Evolutionary conservation across 306 rosid species (phyloP).

Genomic region (Cucurbita ficifolia): DNA sequence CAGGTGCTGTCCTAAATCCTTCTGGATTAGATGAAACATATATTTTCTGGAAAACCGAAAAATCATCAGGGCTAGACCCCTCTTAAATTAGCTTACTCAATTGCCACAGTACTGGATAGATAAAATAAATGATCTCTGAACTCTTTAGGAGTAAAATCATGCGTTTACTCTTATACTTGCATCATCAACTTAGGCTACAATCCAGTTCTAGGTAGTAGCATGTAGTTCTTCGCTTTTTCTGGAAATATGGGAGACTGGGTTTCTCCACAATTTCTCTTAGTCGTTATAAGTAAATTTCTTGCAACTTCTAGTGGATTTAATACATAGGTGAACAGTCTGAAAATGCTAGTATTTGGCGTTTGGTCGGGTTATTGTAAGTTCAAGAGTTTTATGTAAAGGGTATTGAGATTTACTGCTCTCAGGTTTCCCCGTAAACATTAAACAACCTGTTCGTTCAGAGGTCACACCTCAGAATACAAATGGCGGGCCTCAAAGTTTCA

Average conservation of each 20-base stretch:
- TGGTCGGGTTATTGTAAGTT: neutral
- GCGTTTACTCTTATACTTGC: neutral
- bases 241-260: neutral
- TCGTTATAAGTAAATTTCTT: neutral
- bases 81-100: neutral
- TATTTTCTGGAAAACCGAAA: neutral
- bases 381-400: neutral
- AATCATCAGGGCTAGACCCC: neutral
- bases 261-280: neutral
- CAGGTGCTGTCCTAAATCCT: neutral
- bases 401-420: neutral
- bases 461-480: slow-evolving; percentile 30
- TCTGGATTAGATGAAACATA: neutral
- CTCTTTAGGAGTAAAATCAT: neutral
- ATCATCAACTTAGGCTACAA: neutral
- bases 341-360: neutral
- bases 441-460: slow-evolving; percentile 15
- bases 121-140: no score
- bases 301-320: neutral
- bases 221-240: neutral
- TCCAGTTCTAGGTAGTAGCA: neutral
- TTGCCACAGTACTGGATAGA: neutral
- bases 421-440: slow-evolving; percentile 20
- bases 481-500: slow-evolving; percentile 20
- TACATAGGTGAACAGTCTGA: neutral